Percentiles rank a stretch among this genome's conserved stretches.
These are phyloP conservation scores for Deuterostichococcus epilithicus DNA, from an alignment of 139 green algal genomes.

Conservation along the genomic window DNA sequence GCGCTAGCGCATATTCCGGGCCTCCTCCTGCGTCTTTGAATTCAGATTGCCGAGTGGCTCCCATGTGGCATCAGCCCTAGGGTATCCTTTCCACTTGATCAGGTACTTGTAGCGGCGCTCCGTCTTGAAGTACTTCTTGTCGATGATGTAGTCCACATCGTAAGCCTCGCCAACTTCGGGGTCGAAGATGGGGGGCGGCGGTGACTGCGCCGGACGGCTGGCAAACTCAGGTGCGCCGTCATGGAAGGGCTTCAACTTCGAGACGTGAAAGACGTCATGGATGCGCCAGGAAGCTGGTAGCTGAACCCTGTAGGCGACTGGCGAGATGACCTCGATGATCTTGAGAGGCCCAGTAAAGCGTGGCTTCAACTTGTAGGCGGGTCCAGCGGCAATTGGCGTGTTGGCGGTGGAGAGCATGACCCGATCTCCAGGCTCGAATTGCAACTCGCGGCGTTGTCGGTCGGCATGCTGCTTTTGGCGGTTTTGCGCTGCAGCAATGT, in stretches of 20 bases:
- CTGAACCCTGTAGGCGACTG: slow-evolving; percentile 16
- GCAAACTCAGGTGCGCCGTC: too few relatives aligned
- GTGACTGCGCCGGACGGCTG: too few relatives aligned
- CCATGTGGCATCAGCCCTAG: too few relatives aligned
- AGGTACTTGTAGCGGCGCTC: too few relatives aligned
- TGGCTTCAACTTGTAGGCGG: slow-evolving; percentile 27
- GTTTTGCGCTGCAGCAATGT: slow-evolving; percentile 11
- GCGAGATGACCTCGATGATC: not conserved
- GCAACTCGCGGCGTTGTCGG: not conserved
- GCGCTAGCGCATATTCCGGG: too few relatives aligned
- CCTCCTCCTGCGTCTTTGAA: too few relatives aligned
- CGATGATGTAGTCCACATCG: too few relatives aligned
- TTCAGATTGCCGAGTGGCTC: too few relatives aligned
- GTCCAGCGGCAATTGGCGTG: slow-evolving; percentile 14
- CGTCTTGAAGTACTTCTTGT: too few relatives aligned
- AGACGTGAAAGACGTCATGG: slow-evolving; percentile 32
- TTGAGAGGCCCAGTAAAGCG: slow-evolving; percentile 33
- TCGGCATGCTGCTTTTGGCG: slow-evolving; percentile 11
- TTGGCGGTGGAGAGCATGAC: slow-evolving; percentile 19
- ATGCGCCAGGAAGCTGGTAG: slow-evolving; percentile 24
- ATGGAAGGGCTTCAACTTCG: not conserved
- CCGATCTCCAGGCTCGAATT: slow-evolving; percentile 7
- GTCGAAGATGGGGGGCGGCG: too few relatives aligned
- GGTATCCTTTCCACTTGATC: too few relatives aligned
- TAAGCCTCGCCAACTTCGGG: too few relatives aligned